These are phyloP conservation scores for Penicillium sp. DNA, from an alignment of 2,329 filamentous ascomycete genomes.

Conservation along the genomic window DNA sequence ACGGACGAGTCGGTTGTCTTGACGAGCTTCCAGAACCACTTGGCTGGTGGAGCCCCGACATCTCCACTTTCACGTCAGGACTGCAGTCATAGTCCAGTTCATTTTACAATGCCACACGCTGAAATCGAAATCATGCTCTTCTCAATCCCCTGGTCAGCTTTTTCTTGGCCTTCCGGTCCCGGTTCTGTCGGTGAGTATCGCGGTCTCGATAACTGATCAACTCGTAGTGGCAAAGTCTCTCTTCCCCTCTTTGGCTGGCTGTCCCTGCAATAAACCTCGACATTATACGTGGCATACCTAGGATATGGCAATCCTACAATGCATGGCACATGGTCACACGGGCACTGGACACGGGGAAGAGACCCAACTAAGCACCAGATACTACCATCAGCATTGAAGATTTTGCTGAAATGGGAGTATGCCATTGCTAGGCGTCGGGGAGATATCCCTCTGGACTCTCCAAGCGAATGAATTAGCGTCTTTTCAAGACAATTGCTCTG, in stretches of 20 bases:
- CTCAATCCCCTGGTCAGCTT: background rate
- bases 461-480: too few species aligned
- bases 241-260: background rate
- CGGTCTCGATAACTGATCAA: conserved; percentile 2
- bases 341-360: background rate
- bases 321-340: background rate
- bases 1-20: conserved; percentile 12
- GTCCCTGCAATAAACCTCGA: background rate
- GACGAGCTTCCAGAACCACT: conserved; percentile 5
- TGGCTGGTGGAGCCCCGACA: too few species aligned
- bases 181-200: conserved; percentile 5
- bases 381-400: too few species aligned
- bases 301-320: too few species aligned
- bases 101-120: conserved; percentile 2
- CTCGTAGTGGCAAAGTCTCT: conserved; percentile 1
- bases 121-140: conserved; percentile 2
- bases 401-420: too few species aligned
- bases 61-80: background rate
- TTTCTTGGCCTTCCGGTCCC: background rate
- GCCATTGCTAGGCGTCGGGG: too few species aligned
- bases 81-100: conserved; percentile 2
- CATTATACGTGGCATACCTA: background rate
- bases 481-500: too few species aligned
- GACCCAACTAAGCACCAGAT: too few species aligned
- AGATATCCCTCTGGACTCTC: too few species aligned